A percentile compares a stretch with the other conserved stretches of the same genome.
phyloP scores from a whole-genome alignment of 73 alveolate species.

The Paramecium bursaria region DNA sequence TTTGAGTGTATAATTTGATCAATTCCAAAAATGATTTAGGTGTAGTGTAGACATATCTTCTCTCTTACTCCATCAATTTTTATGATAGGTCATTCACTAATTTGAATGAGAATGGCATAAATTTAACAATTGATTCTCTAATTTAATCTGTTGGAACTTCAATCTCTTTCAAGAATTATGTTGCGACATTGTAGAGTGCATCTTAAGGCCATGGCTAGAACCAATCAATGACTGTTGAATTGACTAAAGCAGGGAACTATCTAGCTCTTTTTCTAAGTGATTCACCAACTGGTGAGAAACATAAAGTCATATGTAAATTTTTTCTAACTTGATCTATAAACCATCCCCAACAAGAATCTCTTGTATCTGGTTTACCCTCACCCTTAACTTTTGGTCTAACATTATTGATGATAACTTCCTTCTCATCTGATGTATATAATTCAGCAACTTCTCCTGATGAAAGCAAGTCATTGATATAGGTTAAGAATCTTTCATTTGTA shows the following conservation, averaged over 20 bases:
- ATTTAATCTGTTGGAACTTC: slow-evolving; percentile 92
- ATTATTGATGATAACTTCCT: slow-evolving; percentile 93
- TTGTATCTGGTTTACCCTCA: slow-evolving; percentile 95
- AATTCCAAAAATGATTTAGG: slow-evolving; percentile 99
- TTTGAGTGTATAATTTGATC: slow-evolving; percentile 96
- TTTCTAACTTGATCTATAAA: slow-evolving; percentile 98
- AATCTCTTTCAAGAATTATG: slow-evolving; percentile 85
- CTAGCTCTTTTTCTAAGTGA: slow-evolving; percentile 95
- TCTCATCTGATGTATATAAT: slow-evolving; percentile 98
- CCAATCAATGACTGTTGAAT: slow-evolving; percentile 98
- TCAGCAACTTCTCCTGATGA: slow-evolving; percentile 99
- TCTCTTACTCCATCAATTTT: slow-evolving; percentile 88
- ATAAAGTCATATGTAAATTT: slow-evolving; percentile 99
- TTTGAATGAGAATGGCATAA: slow-evolving; percentile 99
- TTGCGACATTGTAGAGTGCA: slow-evolving; percentile 98
- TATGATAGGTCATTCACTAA: slow-evolving; percentile 94
- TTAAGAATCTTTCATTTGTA: slow-evolving; percentile 99
- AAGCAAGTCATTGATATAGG: slow-evolving; percentile 98
- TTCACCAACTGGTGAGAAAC: slow-evolving; percentile 99
- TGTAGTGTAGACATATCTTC: slow-evolving; percentile 99
- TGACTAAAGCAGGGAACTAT: slow-evolving; percentile 99
- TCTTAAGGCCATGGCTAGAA: slow-evolving; percentile 99
- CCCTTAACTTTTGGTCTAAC: slow-evolving; percentile 96
- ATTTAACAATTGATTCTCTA: slow-evolving; percentile 94
- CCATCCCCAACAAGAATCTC: slow-evolving; percentile 99